Evolutionary conservation across 371 early-diverging fungal genomes (phyloP), one percentile per base, ranked within the genome.

Genomic region (Dinochytrium kinnereticum): DNA sequence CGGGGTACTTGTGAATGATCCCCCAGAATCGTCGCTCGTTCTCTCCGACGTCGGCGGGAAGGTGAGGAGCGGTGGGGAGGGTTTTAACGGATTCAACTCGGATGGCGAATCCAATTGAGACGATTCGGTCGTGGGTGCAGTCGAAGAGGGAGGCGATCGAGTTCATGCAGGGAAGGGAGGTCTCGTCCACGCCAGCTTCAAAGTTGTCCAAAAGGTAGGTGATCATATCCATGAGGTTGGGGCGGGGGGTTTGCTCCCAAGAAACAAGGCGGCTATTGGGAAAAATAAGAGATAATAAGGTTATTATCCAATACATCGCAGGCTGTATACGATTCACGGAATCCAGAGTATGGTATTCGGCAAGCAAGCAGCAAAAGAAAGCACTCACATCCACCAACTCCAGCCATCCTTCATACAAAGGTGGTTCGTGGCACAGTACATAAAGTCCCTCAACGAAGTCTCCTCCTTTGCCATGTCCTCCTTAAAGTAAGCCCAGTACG

Each of bases 401-500:
- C 74, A 74, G 26, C 74, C 74, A 19, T 74, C 74, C 44, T 55
- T 30, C 28, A 51, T 68, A 39, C 68, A 68, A n/a, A 74, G 28
- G 24, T 69, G 68, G 7, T 68, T 65, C 10, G n/a, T n/a, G 2
- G 28, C 69, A 5, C 31, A 2, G 24, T 67, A 68, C 49, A 5
- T 24, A 69, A 51, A 74, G 26, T 74, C 40, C 21, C 13, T 31
- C 26, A 74, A 15, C 1, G 2, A 17, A 19, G 19, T 39, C 28
- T 57, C 50, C 51, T 39, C 36, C 28, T 53, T 40, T 7, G 44
- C 15, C 49, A 68, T 44, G 50, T 74, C 69, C 64, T 74, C 74
- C 61, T 59, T 31, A 34, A 74, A 68, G 61, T 74, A 74, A 26
- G 69, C 68, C 74, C 74, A 74, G 69, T 68, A 74, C 5, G 74